Percentiles rank a stretch among this genome's conserved stretches.
phyloP scores from a whole-genome alignment of 2,329 filamentous ascomycete species.

The Talaromyces amestolkiae region DNA sequence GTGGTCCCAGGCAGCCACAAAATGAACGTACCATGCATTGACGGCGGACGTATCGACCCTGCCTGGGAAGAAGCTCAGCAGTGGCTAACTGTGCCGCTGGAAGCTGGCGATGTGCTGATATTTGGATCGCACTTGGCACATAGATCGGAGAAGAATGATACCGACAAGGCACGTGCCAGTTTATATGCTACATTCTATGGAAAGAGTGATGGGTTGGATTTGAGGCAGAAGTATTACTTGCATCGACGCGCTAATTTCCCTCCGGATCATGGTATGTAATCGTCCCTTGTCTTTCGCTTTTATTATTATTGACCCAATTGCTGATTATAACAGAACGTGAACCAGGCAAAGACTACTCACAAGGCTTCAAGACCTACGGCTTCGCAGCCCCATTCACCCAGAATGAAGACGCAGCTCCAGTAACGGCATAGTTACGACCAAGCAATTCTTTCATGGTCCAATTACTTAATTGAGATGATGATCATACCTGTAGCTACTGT shows the following conservation, averaged over 20 bases:
- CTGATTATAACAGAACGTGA: constrained; percentile 21
- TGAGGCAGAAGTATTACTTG: constrained; percentile 27
- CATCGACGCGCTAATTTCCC: constrained; percentile 28
- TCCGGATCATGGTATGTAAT: constrained; percentile 26
- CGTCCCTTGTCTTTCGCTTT: not conserved
- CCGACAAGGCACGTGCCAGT: constrained; percentile 25
- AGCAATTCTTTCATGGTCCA: not conserved
- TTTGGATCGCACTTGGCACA: constrained; percentile 38
- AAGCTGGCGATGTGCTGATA: constrained; percentile 32
- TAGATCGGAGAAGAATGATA: constrained; percentile 31
- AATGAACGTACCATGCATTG: constrained; percentile 33
- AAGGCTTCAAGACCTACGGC: constrained; percentile 26
- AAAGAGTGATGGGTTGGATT: constrained; percentile 23
- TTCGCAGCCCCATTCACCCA: constrained; percentile 27
- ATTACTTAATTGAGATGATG: not conserved
- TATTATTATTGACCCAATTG: not conserved
- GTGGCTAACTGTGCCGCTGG: constrained; percentile 32
- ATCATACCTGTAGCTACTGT: not conserved
- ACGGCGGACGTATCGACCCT: constrained; percentile 31
- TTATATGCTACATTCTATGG: constrained; percentile 32
- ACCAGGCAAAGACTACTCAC: constrained; percentile 25
- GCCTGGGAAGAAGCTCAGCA: constrained; percentile 32
- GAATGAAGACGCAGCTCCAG: constrained; percentile 3
- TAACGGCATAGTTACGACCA: not conserved
- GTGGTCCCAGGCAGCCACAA: constrained; percentile 35